These are phyloP conservation scores for Mycena sp. DNA, from an alignment of 1,284 basidiomycete genomes.

Conservation along the genomic window DNA sequence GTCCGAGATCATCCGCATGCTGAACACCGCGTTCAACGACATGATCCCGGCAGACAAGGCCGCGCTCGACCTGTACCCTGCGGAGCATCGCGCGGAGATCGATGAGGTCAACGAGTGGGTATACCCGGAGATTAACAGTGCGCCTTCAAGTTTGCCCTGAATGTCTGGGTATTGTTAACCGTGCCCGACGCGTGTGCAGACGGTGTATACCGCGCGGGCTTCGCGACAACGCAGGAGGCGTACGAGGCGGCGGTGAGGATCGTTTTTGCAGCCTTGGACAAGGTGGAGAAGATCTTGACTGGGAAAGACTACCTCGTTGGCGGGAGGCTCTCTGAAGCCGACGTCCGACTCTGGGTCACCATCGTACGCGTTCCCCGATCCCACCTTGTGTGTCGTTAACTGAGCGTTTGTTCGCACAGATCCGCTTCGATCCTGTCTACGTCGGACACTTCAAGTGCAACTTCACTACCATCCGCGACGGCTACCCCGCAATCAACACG, in stretches of 20 bases:
- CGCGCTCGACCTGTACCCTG: slow-evolving; percentile 82
- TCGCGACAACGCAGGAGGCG: slow-evolving; percentile 84
- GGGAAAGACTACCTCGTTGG: slow-evolving; percentile 89
- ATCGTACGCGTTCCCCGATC: slow-evolving; percentile 66
- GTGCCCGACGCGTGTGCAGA: slow-evolving; percentile 41
- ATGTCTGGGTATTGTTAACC: background rate
- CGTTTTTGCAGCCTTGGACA: slow-evolving; percentile 84
- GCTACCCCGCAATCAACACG: slow-evolving; percentile 85
- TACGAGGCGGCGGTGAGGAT: slow-evolving; percentile 82
- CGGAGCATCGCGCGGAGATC: slow-evolving; percentile 77
- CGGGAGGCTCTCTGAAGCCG: slow-evolving; percentile 88
- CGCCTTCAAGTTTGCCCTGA: slow-evolving; percentile 33
- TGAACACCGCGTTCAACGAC: slow-evolving; percentile 88
- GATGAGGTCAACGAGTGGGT: slow-evolving; percentile 92
- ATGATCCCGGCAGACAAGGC: slow-evolving; percentile 73
- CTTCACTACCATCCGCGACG: slow-evolving; percentile 77
- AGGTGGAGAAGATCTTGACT: slow-evolving; percentile 79
- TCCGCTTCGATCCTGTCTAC: slow-evolving; percentile 86
- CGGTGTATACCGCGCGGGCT: slow-evolving; percentile 91
- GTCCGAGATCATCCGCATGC: slow-evolving; percentile 92
- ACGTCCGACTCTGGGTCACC: slow-evolving; percentile 91
- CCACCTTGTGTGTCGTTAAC: background rate
- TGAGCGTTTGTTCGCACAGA: slow-evolving; percentile 46
- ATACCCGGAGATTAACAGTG: slow-evolving; percentile 85
- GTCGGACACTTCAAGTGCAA: slow-evolving; percentile 97